Base-by-base conservation (phyloP, 2,329 filamentous ascomycete genomes). In the Aspergillus viridinutans region DNA sequence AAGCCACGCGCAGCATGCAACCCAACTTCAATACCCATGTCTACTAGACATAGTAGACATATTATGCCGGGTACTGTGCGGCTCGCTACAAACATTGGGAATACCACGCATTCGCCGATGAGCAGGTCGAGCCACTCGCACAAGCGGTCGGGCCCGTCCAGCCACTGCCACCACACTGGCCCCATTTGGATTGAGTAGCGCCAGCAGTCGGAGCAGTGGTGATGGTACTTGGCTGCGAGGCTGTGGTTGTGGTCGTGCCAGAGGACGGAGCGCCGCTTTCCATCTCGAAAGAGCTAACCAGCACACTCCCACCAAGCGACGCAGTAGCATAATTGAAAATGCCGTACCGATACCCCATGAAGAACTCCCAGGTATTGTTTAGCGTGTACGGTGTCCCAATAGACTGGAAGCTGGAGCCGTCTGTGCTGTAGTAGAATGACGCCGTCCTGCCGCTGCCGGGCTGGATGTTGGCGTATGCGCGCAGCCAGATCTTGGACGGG, bases 281-380 rank as follows among this genome's bases (percentile, higher is more conserved):
- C 56, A 60, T 42, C 10, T 38, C 50, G 23, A 60, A 60, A 10
- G 45, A 53, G 14, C 32, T 54, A 25, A 71, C 60, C 35, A 49
- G 51, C 14, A 74, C 65, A 6, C 65, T 68, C 3, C 80, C 80
- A 0, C 79, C 79, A 4, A 80, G 61, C 0, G 62, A 65, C 42
- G 69, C 71, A 3, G 79, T 81, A 0, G 78, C 80, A 67, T 72
- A 80, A 61, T 81, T 82, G 60, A 82, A 82, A 17, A 81, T 76
- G 0, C 74, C 80, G 60, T 71, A 82, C 0, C 80, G 70, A 57
- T 81, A 81, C 0, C 78, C 80, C 57, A 79, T 75, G 52, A 81
- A 82, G 63, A 76, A 80, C 3, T 70, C 60, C 78, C 79, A 82
- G 8, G 73, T 69, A 14, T 64, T 76, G 57, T 71, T 73, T 60